Evolutionary conservation across 2,329 filamentous ascomycete genomes (phyloP).

Genomic region (Claviceps lovelessii): DNA sequence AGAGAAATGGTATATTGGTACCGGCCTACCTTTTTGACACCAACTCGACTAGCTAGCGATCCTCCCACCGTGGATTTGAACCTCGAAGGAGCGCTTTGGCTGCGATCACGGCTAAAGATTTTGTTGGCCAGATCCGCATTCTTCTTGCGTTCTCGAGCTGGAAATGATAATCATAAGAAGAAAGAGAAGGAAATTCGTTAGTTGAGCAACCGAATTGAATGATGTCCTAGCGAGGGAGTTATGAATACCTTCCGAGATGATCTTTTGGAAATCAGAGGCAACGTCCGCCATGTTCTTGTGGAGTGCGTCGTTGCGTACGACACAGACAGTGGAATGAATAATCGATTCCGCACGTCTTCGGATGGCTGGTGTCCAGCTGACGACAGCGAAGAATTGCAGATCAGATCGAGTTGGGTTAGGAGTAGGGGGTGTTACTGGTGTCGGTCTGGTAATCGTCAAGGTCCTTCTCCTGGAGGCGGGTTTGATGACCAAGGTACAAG

Average conservation of each 20-base stretch:
- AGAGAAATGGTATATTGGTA: no score
- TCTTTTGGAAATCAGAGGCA: conserved; percentile 38
- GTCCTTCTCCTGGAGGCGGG: no score
- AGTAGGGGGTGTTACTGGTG: no score
- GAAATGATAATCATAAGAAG: neutral
- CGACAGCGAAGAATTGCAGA: no score
- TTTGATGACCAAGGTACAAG: no score
- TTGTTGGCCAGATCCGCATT: conserved; percentile 56
- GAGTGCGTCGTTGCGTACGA: neutral
- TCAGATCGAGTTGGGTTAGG: no score
- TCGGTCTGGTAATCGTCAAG: no score
- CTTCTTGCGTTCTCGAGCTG: conserved; percentile 55
- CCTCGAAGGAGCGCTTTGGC: conserved; percentile 39
- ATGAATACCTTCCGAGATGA: conserved; percentile 36
- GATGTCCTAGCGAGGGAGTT: neutral
- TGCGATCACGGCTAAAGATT: conserved; percentile 52
- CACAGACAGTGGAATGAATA: neutral
- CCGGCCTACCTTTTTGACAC: conserved; percentile 50
- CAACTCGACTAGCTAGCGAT: conserved; percentile 56
- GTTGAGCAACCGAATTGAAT: neutral
- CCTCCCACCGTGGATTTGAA: conserved; percentile 32
- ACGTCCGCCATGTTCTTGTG: conserved; percentile 25
- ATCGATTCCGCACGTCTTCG: neutral
- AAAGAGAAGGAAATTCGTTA: neutral
- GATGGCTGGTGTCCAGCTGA: neutral